Base-by-base conservation (phyloP, 345 rosid species). In the Dipteronia dyeriana region DNA sequence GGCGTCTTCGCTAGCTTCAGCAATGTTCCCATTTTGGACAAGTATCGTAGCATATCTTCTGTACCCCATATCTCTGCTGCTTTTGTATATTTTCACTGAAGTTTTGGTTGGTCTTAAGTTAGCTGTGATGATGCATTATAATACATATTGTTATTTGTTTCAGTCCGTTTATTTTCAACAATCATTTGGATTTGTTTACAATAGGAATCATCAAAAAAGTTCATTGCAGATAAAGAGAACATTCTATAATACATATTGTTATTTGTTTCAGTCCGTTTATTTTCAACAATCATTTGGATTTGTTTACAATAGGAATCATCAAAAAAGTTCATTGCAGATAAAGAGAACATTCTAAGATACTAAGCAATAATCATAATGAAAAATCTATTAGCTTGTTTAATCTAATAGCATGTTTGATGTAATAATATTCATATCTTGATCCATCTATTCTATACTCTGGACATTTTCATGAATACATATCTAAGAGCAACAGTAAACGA, bases 61-160 rank as follows among this genome's bases (percentile, higher is more conserved):
- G 4, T 86, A 84, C 45, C 90, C 91, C 11, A 16, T 85, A 16
- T 83, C 87, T 62, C 78, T 88, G 6, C 26, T 82, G 7, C 61
- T 83, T 34, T 61, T 88, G 34, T 86, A 83, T 71, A 43, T 86
- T 41, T 87, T 85, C 17, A 85, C 87, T 19, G 41, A n/a, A 17
- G 73, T 82, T 45, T 82, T 1, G 87, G 86, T 26, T 88, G 85
- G 89, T 68, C 78, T 68, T n/a, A n/a, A n/a, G n/a, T n/a, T n/a
- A n/a, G n/a, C n/a, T n/a, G n/a, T 34, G 38, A 34, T 34, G 38
- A 34, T 34, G 38, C 6, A 34, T 34, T 34, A 34, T 34, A 4
- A 4, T 34, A 34, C 38, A 34, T 34, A 34, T 4, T 34, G 38
- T 34, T 34, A 6, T 6, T 34, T 34, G 38, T 34, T 34, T 34